A percentile compares a stretch with the other conserved stretches of the same genome.
These are phyloP conservation scores for Discostella stelligeroides DNA, from an alignment of 108 stramenopile species.

Conservation along the genomic window DNA sequence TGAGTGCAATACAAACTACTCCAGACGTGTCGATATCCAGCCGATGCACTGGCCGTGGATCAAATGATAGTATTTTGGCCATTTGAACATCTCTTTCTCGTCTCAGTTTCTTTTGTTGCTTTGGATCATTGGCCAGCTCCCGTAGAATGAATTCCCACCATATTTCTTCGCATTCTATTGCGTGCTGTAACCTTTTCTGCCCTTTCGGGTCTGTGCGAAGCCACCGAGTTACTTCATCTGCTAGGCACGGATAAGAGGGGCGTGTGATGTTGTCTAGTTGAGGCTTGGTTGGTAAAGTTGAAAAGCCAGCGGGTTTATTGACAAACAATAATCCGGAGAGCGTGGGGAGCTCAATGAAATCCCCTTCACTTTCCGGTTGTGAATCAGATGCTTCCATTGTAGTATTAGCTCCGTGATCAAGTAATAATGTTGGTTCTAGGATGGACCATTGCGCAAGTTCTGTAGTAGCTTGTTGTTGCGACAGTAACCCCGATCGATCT, in stretches of 20 bases:
- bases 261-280: slow-evolving; percentile 19
- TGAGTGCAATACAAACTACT: slow-evolving; percentile 59
- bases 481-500: neutral
- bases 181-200: slow-evolving; percentile 11
- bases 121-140: slow-evolving; percentile 12
- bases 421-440: slow-evolving; percentile 18
- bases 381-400: neutral
- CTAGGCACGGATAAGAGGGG: slow-evolving; percentile 32
- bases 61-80: slow-evolving; percentile 23
- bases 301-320: slow-evolving; percentile 42
- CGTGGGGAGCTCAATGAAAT: slow-evolving; percentile 20
- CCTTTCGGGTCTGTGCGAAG: slow-evolving; percentile 26
- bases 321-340: slow-evolving; percentile 41
- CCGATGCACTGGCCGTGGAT: slow-evolving; percentile 66
- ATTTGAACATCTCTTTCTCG: slow-evolving; percentile 3
- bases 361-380: neutral
- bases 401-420: neutral
- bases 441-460: slow-evolving; percentile 8
- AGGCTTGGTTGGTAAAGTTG: slow-evolving; percentile 40
- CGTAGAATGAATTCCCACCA: slow-evolving; percentile 27
- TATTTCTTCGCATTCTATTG: slow-evolving; percentile 21
- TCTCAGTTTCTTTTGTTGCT: slow-evolving; percentile 17
- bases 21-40: slow-evolving; percentile 74
- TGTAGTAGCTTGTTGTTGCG: neutral
- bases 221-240: slow-evolving; percentile 29